phyloP scores from a whole-genome alignment of 805 yeast genomes.

The Grigorovia jiainica region DNA sequence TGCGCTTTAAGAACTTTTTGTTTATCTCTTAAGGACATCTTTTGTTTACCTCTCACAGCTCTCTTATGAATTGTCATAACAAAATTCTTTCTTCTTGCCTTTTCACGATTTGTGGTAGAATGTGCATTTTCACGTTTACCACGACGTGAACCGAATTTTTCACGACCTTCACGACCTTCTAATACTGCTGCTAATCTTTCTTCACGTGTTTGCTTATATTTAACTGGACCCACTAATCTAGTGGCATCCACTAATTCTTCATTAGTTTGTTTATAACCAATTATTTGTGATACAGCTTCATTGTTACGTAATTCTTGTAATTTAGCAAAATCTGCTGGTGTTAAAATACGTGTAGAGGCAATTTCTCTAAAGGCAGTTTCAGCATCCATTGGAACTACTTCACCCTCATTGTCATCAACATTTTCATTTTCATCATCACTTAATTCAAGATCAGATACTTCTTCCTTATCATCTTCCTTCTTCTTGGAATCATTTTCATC shows the following conservation, averaged over 20 bases:
- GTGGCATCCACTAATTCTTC: slow-evolving; percentile 84
- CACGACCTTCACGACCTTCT: slow-evolving; percentile 92
- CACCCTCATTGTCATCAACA: slow-evolving; percentile 15
- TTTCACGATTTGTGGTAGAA: slow-evolving; percentile 91
- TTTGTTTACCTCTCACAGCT: slow-evolving; percentile 89
- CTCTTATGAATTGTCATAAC: slow-evolving; percentile 97
- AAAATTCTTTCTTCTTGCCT: slow-evolving; percentile 96
- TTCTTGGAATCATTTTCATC: slow-evolving; percentile 32
- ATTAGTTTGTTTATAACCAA: slow-evolving; percentile 48
- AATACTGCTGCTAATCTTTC: slow-evolving; percentile 79
- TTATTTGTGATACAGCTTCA: slow-evolving; percentile 74
- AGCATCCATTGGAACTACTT: slow-evolving; percentile 27
- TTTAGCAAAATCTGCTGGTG: slow-evolving; percentile 97
- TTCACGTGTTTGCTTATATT: slow-evolving; percentile 76
- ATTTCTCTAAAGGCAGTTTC: slow-evolving; percentile 41
- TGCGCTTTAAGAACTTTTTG: slow-evolving; percentile 83
- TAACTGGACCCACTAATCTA: slow-evolving; percentile 61
- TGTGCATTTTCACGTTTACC: slow-evolving; percentile 69
- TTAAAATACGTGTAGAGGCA: slow-evolving; percentile 68
- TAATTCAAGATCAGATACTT: slow-evolving; percentile 41
- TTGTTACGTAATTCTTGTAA: slow-evolving; percentile 75
- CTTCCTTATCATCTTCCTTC: slow-evolving; percentile 33
- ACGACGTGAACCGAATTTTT: slow-evolving; percentile 78
- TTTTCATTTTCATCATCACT: slow-evolving; percentile 27
- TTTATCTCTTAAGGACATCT: slow-evolving; percentile 80